Evolutionary conservation across 805 yeast species (phyloP).

Genomic region (Schwanniomyces pseudopolymorphus): DNA sequence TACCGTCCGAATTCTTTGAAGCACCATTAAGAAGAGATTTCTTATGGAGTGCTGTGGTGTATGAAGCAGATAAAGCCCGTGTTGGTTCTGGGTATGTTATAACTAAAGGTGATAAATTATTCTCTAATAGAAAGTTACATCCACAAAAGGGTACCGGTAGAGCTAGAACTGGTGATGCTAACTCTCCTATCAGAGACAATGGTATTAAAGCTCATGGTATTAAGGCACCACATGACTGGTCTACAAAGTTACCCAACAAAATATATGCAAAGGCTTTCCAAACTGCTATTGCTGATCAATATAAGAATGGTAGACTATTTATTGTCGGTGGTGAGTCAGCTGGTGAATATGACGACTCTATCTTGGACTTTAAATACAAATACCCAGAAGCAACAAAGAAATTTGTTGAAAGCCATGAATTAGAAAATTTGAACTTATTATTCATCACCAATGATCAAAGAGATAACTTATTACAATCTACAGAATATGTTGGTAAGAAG

Average conservation of each 20-base stretch:
- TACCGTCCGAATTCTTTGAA: conserved; percentile 67
- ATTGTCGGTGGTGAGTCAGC: conserved; percentile 59
- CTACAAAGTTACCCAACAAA: conserved; percentile 72
- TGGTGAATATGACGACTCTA: conserved; percentile 15
- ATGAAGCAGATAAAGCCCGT: conserved; percentile 84
- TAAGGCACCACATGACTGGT: conserved; percentile 85
- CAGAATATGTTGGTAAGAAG: conserved; percentile 50
- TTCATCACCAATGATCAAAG: conserved; percentile 66
- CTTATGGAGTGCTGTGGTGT: conserved; percentile 91
- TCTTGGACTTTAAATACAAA: conserved; percentile 38
- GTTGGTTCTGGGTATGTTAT: conserved; percentile 88
- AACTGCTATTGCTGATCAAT: conserved; percentile 79
- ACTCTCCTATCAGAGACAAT: conserved; percentile 86
- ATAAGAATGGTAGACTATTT: conserved; percentile 68
- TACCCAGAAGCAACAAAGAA: conserved; percentile 48
- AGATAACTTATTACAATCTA: conserved; percentile 59
- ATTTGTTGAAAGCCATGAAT: conserved; percentile 48
- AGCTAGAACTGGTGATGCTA: conserved; percentile 95
- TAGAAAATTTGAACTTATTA: conserved; percentile 55
- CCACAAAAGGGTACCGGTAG: conserved; percentile 94
- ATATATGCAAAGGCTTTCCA: conserved; percentile 75
- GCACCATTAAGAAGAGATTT: conserved; percentile 85
- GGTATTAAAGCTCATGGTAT: conserved; percentile 91
- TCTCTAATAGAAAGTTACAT: conserved; percentile 74
- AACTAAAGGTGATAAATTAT: conserved; percentile 83